Evolutionary conservation across 176 grass and related monocot genomes (phyloP).

Genomic region (Oryza nivara): DNA sequence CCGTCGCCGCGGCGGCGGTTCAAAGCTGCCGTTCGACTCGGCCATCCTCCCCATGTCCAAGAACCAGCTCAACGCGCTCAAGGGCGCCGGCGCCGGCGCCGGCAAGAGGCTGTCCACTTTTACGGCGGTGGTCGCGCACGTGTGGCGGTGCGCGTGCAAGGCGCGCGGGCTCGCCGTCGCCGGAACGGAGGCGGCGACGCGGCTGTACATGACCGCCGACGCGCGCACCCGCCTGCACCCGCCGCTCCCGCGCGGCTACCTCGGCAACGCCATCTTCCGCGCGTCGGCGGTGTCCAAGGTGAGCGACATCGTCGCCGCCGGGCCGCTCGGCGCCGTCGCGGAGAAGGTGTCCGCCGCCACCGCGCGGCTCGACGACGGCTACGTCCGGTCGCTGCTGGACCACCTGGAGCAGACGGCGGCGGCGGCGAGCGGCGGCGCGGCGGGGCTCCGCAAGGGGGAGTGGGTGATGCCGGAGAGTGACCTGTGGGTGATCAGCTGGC

Average conservation of each 20-base stretch:
- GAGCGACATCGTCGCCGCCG: slow-evolving; percentile 9
- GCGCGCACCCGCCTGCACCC: slow-evolving; percentile 49
- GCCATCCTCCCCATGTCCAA: slow-evolving; percentile 51
- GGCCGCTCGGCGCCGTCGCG: slow-evolving; percentile 24
- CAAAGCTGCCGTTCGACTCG: slow-evolving; percentile 6
- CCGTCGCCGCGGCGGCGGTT: background rate
- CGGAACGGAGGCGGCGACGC: background rate
- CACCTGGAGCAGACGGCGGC: slow-evolving; percentile 35
- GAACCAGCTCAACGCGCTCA: slow-evolving; percentile 49
- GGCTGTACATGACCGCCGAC: slow-evolving; percentile 55
- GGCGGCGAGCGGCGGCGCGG: background rate
- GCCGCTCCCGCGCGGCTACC: slow-evolving; percentile 46
- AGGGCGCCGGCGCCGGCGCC: background rate
- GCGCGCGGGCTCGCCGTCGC: slow-evolving; percentile 1
- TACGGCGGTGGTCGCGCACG: slow-evolving; percentile 42
- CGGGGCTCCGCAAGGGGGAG: slow-evolving; percentile 27
- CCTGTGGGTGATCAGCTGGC: slow-evolving; percentile 69
- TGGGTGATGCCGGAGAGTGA: background rate
- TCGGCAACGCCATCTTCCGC: slow-evolving; percentile 66
- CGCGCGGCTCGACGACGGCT: slow-evolving; percentile 37
- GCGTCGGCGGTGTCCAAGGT: slow-evolving; percentile 40
- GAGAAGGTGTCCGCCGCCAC: slow-evolving; percentile 42
- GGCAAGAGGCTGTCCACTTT: slow-evolving; percentile 47
- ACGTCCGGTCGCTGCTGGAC: slow-evolving; percentile 49
- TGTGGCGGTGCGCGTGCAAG: slow-evolving; percentile 42